Base-by-base conservation (phyloP, 148 eudicot genomes). In the Mesembryanthemum crystallinum region DNA sequence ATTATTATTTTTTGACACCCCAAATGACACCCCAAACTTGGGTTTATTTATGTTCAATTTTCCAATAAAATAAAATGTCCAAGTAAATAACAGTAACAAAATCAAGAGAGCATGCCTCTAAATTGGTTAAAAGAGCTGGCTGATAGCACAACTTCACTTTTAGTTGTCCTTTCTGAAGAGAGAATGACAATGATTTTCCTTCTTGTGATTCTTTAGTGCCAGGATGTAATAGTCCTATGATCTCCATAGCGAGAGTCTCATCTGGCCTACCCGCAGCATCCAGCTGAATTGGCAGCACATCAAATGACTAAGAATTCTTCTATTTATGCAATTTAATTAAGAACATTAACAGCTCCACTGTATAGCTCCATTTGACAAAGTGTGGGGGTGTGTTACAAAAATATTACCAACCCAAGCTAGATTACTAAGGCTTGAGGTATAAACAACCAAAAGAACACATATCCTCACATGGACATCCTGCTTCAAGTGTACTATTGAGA, bases 181-280 rank as follows among this genome's bases (percentile, higher is more conserved):
- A 85, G 82, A 92, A 85, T 7, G 98, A 92, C 52, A 94, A 65
- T 67, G 83, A 64, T 67, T 87, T 92, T 73, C 86, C 92, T 75
- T 76, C 83, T 68, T 77, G 77, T 68, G 83, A 85, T 76, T 89
- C 98, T 68, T 86, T 93, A 59, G 69, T 55, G 71, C 76, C 74
- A 54, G 92, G 89, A 72, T 83, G 85, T 51, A 90, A 85, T 45
- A 89, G 84, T 74, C 96, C 92, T 49, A 81, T 70, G 58, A 94
- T 58, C 82, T 94, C 96, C 65, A 87, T 76, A 69, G 91, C 73
- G 76, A 94, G 96, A 85, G 94, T 90, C 84, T 94, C 98, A 82
- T 94, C 98, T 73, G 98, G 94, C 79, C 98, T 86, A 55, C 98
- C 98, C 23, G 86, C 83, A 67, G 98, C 97, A 86, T 92, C 97